Conservation (phyloP, 1,139 yeast species). For the Protomyces inundatus region DNA sequence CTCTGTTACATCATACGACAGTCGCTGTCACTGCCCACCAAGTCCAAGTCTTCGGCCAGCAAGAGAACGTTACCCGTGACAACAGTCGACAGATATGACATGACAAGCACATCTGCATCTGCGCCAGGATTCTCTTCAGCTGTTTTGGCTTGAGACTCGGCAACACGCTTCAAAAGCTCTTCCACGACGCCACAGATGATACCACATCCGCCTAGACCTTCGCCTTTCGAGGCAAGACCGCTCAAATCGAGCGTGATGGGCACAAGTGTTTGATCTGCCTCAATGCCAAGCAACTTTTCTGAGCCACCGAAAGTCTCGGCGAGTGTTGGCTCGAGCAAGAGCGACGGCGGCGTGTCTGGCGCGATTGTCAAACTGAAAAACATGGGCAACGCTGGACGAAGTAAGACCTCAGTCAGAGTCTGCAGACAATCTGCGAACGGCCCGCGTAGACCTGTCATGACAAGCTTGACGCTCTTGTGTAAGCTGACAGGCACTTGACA, state of each 20-base stretch:
- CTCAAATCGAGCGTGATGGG: slow-evolving; percentile 17
- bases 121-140: neutral
- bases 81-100: slow-evolving; percentile 20
- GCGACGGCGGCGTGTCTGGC: slow-evolving; percentile 10
- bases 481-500: slow-evolving; percentile 14
- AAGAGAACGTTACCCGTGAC: slow-evolving; percentile 19
- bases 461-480: neutral
- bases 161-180: slow-evolving; percentile 10
- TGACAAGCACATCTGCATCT: slow-evolving; percentile 14
- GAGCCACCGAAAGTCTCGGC: neutral
- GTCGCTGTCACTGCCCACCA: neutral
- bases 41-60: slow-evolving; percentile 8
- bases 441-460: slow-evolving; percentile 11
- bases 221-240: neutral
- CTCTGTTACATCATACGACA: neutral
- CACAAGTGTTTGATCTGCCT: slow-evolving; percentile 7
- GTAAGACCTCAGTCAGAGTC: slow-evolving; percentile 3
- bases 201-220: slow-evolving; percentile 22
- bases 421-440: neutral
- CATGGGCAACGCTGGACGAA: neutral
- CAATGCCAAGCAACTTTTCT: slow-evolving; percentile 3
- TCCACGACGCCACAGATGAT: slow-evolving; percentile 24
- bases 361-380: slow-evolving; percentile 20
- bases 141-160: neutral
- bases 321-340: neutral